A percentile compares a stretch with the other conserved stretches of the same genome.
These are phyloP conservation scores for Castanea mollissima DNA, from an alignment of 306 rosid species.

Conservation along the genomic window DNA sequence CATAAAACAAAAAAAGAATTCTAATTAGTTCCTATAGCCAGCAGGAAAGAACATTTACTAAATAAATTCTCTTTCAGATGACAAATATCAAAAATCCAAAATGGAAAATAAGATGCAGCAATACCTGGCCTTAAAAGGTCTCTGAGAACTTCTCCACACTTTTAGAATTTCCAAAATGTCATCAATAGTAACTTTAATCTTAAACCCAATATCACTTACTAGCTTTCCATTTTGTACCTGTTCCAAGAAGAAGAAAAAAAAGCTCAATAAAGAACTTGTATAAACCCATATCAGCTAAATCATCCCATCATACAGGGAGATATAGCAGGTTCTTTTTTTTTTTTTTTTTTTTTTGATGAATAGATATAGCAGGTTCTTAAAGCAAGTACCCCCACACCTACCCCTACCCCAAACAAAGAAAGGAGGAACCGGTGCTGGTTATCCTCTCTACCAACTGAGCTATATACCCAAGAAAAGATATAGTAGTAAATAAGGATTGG, in stretches of 20 bases:
- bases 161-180: slow-evolving; percentile 62
- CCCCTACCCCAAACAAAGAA: neutral
- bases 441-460: too few species aligned
- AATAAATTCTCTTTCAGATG: neutral
- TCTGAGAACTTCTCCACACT: slow-evolving; percentile 55
- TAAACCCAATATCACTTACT: slow-evolving; percentile 65
- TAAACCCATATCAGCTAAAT: neutral
- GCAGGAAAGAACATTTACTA: neutral
- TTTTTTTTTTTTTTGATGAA: too few species aligned
- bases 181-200: slow-evolving; percentile 65
- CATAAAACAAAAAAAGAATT: neutral
- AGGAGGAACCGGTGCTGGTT: neutral
- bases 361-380: neutral
- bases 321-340: neutral
- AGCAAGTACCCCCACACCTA: too few species aligned
- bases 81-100: neutral
- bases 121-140: slow-evolving; percentile 72
- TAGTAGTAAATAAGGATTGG: too few species aligned
- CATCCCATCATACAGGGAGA: neutral
- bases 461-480: too few species aligned
- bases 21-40: neutral
- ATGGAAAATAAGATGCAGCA: slow-evolving; percentile 1
- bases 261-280: neutral
- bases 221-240: slow-evolving; percentile 76
- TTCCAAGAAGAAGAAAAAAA: slow-evolving; percentile 16